phyloP scores from a whole-genome alignment of 768 basidiomycete species.

The Naematelia aurantialba region DNA sequence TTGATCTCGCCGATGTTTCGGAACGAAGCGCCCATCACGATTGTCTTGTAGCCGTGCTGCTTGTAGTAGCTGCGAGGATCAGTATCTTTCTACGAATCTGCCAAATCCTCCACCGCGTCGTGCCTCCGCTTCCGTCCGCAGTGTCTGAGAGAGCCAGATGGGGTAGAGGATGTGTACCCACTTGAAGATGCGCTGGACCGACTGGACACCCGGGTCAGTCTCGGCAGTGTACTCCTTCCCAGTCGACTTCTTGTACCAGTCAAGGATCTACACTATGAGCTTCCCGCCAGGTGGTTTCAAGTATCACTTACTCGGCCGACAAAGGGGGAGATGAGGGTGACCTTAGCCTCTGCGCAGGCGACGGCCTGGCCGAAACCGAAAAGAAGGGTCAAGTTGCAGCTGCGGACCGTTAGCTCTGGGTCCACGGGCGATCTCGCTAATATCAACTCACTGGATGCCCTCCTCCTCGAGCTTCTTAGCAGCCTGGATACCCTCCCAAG shows the following conservation, averaged over 20 bases:
- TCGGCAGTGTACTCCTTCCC: constrained; percentile 86
- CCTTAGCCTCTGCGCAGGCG: constrained; percentile 95
- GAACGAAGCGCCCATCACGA: constrained; percentile 99
- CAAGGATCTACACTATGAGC: constrained; percentile 67
- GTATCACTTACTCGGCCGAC: constrained; percentile 80
- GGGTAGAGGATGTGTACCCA: too few relatives aligned
- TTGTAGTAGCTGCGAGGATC: constrained; percentile 65
- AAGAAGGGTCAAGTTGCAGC: constrained; percentile 95
- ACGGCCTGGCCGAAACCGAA: constrained; percentile 99
- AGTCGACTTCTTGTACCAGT: constrained; percentile 90
- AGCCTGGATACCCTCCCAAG: constrained; percentile 99
- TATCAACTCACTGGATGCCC: constrained; percentile 62
- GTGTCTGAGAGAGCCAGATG: too few relatives aligned
- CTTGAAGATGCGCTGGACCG: constrained; percentile 96
- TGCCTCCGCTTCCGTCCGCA: too few relatives aligned
- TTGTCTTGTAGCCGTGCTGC: constrained; percentile 95
- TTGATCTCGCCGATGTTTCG: constrained; percentile 93
- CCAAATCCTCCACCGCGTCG: too few relatives aligned
- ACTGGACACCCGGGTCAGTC: constrained; percentile 90
- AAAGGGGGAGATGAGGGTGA: constrained; percentile 98
- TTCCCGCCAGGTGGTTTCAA: not conserved
- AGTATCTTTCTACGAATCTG: not conserved
- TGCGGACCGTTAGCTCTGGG: constrained; percentile 8
- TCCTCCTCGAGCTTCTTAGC: constrained; percentile 91
- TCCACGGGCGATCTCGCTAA: not conserved